Percentiles rank a stretch among this genome's conserved stretches.
These are phyloP conservation scores for Penicillium palitans DNA, from an alignment of 2,329 filamentous ascomycete genomes.

Conservation along the genomic window DNA sequence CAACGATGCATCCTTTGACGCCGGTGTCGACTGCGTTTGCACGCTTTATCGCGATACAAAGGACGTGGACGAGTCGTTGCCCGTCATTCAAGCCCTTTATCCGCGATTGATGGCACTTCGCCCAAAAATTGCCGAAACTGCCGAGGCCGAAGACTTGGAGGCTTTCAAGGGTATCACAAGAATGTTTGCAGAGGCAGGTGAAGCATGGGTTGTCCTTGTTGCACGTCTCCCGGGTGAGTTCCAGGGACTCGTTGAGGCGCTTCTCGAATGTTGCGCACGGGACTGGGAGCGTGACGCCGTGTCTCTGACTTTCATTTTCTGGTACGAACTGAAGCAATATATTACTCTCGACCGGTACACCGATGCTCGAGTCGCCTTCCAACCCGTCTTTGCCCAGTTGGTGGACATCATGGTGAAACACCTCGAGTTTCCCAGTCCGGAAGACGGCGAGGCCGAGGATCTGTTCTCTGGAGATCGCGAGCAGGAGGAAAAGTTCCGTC, in stretches of 20 bases:
- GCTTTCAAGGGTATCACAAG: constrained; percentile 84
- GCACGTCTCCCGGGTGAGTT: constrained; percentile 81
- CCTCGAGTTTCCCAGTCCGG: constrained; percentile 79
- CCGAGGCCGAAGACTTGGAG: constrained; percentile 79
- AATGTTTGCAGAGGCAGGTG: constrained; percentile 88
- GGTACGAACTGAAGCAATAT: constrained; percentile 98
- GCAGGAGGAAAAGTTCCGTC: constrained; percentile 93
- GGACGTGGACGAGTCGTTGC: constrained; percentile 87
- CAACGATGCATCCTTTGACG: constrained; percentile 75
- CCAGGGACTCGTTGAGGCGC: constrained; percentile 78
- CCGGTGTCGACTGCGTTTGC: constrained; percentile 89
- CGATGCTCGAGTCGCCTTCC: constrained; percentile 71
- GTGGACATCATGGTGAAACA: constrained; percentile 93
- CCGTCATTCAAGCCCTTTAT: constrained; percentile 78
- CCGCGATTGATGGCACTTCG: constrained; percentile 75
- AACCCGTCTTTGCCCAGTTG: constrained; percentile 81
- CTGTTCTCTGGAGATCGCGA: constrained; percentile 95
- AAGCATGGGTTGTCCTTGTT: constrained; percentile 91
- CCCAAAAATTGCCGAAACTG: constrained; percentile 72
- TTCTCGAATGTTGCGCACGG: constrained; percentile 85
- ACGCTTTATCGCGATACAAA: constrained; percentile 87
- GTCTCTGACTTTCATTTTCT: constrained; percentile 92
- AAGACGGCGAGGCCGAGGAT: constrained; percentile 70
- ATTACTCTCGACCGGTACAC: constrained; percentile 88
- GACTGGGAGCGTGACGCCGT: constrained; percentile 91